phyloP scores from a whole-genome alignment of 2,329 filamentous ascomycete genomes.

The Ophiocordyceps camponoti-leonardi region DNA sequence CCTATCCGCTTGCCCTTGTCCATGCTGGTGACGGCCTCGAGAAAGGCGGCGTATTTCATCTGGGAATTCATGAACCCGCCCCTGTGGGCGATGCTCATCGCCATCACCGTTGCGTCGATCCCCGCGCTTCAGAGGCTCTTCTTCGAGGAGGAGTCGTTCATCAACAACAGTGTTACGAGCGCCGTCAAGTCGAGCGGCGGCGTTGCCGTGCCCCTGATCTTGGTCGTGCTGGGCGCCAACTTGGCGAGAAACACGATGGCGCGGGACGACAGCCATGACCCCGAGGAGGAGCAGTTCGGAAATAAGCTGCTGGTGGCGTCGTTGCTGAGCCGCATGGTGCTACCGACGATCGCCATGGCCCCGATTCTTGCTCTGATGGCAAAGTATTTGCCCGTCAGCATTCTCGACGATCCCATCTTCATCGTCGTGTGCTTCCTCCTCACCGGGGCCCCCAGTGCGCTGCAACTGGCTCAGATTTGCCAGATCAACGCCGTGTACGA shows the following conservation, averaged over 20 bases:
- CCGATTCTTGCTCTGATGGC: slow-evolving; percentile 73
- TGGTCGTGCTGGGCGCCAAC: slow-evolving; percentile 91
- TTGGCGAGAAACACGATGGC: slow-evolving; percentile 80
- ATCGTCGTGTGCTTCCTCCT: slow-evolving; percentile 95
- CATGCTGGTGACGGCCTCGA: slow-evolving; percentile 14
- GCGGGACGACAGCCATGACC: slow-evolving; percentile 41
- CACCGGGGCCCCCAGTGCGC: slow-evolving; percentile 78
- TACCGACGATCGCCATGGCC: slow-evolving; percentile 84
- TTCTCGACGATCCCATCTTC: slow-evolving; percentile 94
- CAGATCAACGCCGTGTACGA: slow-evolving; percentile 97
- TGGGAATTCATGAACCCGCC: slow-evolving; percentile 98
- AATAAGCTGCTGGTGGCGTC: slow-evolving; percentile 73
- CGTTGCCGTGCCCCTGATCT: slow-evolving; percentile 85
- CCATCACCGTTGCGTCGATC: slow-evolving; percentile 81
- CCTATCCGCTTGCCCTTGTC: slow-evolving; percentile 20
- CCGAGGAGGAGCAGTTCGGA: slow-evolving; percentile 51
- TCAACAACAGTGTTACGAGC: slow-evolving; percentile 82
- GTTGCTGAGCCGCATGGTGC: slow-evolving; percentile 74
- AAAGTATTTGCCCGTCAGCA: slow-evolving; percentile 83
- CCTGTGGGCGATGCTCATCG: slow-evolving; percentile 87
- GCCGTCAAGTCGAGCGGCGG: slow-evolving; percentile 73
- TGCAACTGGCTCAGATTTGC: slow-evolving; percentile 95
- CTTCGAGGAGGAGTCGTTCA: slow-evolving; percentile 75
- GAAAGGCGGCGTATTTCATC: slow-evolving; percentile 42
- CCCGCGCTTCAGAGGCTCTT: slow-evolving; percentile 70